Evolutionary conservation across 441 rosid species (phyloP), one percentile per base, ranked within the genome.

Genomic region (Syzygium syzygioides): DNA sequence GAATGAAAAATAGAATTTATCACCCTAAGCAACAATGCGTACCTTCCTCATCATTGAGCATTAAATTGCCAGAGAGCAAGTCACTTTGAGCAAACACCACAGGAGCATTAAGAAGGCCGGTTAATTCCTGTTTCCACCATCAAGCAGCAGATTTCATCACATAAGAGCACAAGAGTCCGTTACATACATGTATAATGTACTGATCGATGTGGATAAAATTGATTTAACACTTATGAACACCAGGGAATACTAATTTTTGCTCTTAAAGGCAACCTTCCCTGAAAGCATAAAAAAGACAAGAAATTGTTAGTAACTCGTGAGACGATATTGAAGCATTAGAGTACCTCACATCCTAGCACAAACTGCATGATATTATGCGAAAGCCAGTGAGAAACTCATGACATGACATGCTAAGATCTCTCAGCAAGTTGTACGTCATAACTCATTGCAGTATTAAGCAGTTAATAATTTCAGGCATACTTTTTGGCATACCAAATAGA

Each of bases 51-150:
- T 95, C 99, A 86, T 96, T 96, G 50, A 94, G 90, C 99, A 98
- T 98, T 87, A 98, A 87, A 90, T 98, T 98, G 90, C 99, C 99
- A 20, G 98, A 96, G 60, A 98, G 98, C 91, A 98, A 93, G 94
- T 98, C 99, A 87, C 97, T 98, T 88, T 98, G 99, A 86, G 96
- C 91, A 94, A 96, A 98, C 89, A 98, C 99, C 89, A 97, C 97
- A 1, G 99, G 97, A 88, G 99, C 88, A 79, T 94, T 93, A 89
- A 98, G 95, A 89, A 85, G 91, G 88, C 91, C 93, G n/a, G 99
- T 93, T 92, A 98, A 91, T 92, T 96, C 99, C 99, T 98, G 98
- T 90, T 91, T 85, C 91, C 94, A 91, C 87, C 86, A 92, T 90
- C 92, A 94, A 86, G 89, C 90, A 71, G 62, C 71, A 90, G 79